These are phyloP conservation scores for Scenedesmus sp. DNA, from an alignment of 163 green algal genomes.

Conservation along the genomic window DNA sequence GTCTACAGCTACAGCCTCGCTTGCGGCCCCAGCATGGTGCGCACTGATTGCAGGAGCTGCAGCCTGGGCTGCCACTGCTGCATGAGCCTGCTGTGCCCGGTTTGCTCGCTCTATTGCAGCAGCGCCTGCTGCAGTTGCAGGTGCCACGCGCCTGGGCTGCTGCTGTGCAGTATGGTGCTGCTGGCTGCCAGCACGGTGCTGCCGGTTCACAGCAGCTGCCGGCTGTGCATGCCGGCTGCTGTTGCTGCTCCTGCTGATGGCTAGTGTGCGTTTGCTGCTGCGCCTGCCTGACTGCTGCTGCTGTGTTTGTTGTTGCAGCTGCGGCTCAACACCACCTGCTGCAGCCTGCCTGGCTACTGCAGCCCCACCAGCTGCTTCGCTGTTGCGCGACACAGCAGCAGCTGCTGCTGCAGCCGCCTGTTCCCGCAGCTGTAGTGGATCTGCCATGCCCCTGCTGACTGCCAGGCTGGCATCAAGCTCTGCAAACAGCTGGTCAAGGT, in stretches of 20 bases:
- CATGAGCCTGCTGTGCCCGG: not conserved
- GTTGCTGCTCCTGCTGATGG: not conserved
- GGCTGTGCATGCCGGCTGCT: not conserved
- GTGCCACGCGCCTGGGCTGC: not conserved
- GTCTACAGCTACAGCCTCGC: not conserved
- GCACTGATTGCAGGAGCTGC: not conserved
- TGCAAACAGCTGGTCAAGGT: conserved; percentile 75
- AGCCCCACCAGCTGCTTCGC: not conserved
- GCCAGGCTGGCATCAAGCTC: conserved; percentile 72
- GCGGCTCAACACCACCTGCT: not conserved
- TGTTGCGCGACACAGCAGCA: not conserved
- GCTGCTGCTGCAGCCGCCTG: conserved; percentile 20
- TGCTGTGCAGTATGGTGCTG: not conserved
- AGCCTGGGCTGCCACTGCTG: conserved; percentile 11
- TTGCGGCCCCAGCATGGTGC: not conserved
- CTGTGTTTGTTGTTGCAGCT: not conserved
- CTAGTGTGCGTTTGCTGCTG: not conserved
- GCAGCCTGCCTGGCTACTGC: not conserved
- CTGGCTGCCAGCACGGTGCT: not conserved
- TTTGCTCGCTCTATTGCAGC: not conserved
- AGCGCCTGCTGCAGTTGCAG: conserved; percentile 13
- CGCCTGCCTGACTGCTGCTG: not conserved
- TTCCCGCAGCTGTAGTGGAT: conserved; percentile 5
- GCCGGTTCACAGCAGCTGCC: not conserved
- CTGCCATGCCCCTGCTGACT: conserved; percentile 52